Conservation (phyloP, 2,329 filamentous ascomycete species). For the Tolypocladium ophioglossoides region DNA sequence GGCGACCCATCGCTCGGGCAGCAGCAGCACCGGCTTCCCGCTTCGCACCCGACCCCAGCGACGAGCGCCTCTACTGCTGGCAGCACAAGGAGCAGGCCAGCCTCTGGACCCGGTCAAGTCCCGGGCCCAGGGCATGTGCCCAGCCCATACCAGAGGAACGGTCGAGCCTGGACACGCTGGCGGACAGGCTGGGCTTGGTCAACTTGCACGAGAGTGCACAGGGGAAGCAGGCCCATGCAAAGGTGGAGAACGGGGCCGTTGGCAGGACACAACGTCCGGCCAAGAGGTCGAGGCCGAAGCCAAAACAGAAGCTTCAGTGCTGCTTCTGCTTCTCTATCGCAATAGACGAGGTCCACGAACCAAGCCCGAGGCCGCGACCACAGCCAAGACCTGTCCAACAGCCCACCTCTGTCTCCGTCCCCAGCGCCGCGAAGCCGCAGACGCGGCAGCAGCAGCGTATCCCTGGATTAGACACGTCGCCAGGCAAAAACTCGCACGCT, state of each 20-base stretch:
- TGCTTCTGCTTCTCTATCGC: constrained; percentile 46
- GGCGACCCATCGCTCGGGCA: constrained; percentile 49
- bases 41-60: constrained; percentile 32
- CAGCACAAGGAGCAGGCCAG: constrained; percentile 85
- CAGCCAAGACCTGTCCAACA: constrained; percentile 35
- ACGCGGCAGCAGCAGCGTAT: constrained; percentile 1
- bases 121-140: constrained; percentile 29
- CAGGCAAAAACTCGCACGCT: constrained; percentile 16
- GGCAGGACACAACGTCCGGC: constrained; percentile 15
- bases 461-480: constrained; percentile 11
- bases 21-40: constrained; percentile 11
- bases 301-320: constrained; percentile 23
- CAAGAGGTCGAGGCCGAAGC: constrained; percentile 10
- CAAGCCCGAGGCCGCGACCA: constrained; percentile 27
- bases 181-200: constrained; percentile 68
- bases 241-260: constrained; percentile 1
- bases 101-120: constrained; percentile 33
- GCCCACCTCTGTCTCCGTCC: constrained; percentile 11
- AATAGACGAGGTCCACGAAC: constrained; percentile 29
- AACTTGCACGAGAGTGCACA: constrained; percentile 42
- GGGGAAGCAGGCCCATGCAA: constrained; percentile 10
- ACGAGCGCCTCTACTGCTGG: constrained; percentile 74
- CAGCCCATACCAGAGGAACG: constrained; percentile 51
- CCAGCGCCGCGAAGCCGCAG: background rate
- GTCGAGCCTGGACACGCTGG: constrained; percentile 78